These are phyloP conservation scores for Tolypocladium pustulatum DNA, from an alignment of 2,329 filamentous ascomycete genomes.

Conservation along the genomic window DNA sequence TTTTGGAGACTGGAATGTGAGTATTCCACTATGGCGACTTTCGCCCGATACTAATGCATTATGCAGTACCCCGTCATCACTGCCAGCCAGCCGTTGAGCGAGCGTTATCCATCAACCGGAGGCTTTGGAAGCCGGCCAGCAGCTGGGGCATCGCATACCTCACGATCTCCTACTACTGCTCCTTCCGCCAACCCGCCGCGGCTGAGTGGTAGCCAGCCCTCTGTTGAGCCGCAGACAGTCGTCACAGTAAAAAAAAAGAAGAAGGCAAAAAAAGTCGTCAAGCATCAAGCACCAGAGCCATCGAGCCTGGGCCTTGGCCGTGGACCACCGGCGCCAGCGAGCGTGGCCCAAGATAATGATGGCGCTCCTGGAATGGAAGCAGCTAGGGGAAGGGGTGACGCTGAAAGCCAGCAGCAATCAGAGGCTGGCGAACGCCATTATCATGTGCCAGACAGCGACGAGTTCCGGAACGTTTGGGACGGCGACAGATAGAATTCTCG, in stretches of 20 bases:
- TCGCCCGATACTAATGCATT: conserved; percentile 13
- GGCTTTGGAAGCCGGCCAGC: conserved; percentile 17
- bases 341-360: neutral
- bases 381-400: conserved; percentile 2
- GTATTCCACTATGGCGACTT: conserved; percentile 22
- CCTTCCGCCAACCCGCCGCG: neutral
- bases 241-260: conserved; percentile 27
- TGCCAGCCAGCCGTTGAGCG: conserved; percentile 59
- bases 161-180: conserved; percentile 9
- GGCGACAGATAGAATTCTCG: neutral
- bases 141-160: conserved; percentile 11
- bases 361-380: conserved; percentile 8
- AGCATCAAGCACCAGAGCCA: conserved; percentile 22
- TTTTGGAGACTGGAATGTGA: conserved; percentile 88
- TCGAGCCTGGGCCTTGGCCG: conserved; percentile 14
- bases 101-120: conserved; percentile 42
- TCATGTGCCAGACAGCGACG: conserved; percentile 26
- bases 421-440: conserved; percentile 11
- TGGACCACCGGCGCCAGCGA: conserved; percentile 7
- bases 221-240: conserved; percentile 14
- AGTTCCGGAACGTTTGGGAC: conserved; percentile 36
- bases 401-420: conserved; percentile 4
- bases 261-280: conserved; percentile 22
- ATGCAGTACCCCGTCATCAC: conserved; percentile 85
- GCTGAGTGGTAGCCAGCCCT: conserved; percentile 1